These are phyloP conservation scores for Aspergillus aculeatinus DNA, from an alignment of 2,329 filamentous ascomycete genomes.

Conservation along the genomic window DNA sequence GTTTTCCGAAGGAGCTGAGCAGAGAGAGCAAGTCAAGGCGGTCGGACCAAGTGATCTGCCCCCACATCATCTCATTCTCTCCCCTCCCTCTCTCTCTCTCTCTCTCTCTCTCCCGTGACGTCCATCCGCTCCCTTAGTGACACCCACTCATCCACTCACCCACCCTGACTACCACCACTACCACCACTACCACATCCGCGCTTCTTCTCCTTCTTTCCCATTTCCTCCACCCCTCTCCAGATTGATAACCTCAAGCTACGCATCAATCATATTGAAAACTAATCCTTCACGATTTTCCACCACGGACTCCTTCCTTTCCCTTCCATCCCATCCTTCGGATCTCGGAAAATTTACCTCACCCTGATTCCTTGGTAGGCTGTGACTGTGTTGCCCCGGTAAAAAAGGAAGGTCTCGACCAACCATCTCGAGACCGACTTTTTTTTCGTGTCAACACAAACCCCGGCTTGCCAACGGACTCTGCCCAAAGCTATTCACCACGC, in stretches of 20 bases:
- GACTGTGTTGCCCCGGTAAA: constrained; percentile 25
- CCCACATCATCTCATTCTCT: neutral
- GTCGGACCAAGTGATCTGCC: neutral
- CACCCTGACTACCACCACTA: neutral
- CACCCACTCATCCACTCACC: neutral
- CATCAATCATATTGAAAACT: neutral
- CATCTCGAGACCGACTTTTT: constrained; percentile 22
- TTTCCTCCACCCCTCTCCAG: neutral
- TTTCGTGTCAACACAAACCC: constrained; percentile 23
- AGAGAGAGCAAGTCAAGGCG: neutral
- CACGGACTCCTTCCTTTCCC: neutral
- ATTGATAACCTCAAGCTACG: neutral
- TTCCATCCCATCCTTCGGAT: constrained; percentile 1
- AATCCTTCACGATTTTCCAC: neutral
- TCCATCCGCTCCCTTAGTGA: constrained; percentile 5
- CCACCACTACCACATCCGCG: neutral
- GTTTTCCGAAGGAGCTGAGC: neutral
- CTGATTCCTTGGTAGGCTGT: constrained; percentile 20
- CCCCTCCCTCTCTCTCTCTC: neutral
- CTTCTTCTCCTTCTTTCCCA: neutral
- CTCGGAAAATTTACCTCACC: neutral
- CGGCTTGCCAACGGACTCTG: constrained; percentile 15
- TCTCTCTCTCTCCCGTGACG: constrained; percentile 13
- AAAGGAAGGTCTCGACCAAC: constrained; percentile 23
- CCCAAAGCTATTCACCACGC: constrained; percentile 47